Conservation (phyloP, 2,329 filamentous ascomycete species). For the Plenodomus lindquistii region DNA sequence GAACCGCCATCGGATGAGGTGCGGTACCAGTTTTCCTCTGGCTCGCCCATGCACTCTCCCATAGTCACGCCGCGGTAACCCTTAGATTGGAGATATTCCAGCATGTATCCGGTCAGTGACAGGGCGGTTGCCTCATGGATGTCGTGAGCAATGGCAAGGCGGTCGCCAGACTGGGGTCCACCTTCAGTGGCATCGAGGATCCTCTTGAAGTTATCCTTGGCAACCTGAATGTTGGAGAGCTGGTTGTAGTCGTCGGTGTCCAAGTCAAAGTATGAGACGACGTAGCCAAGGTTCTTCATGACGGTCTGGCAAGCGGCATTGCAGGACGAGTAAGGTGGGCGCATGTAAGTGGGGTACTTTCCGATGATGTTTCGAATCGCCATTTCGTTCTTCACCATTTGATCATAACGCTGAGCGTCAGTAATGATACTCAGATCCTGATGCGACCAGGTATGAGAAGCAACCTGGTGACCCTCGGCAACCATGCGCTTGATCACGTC, state of each 20-base stretch:
- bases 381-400: slow-evolving; percentile 60
- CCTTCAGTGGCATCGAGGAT: slow-evolving; percentile 27
- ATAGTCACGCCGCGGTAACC: slow-evolving; percentile 52
- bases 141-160: slow-evolving; percentile 59
- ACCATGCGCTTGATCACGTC: slow-evolving; percentile 60
- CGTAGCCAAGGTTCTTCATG: slow-evolving; percentile 56
- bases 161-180: slow-evolving; percentile 32
- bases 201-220: slow-evolving; percentile 47
- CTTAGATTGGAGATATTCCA: slow-evolving; percentile 43
- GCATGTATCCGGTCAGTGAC: slow-evolving; percentile 50
- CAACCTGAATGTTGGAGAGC: slow-evolving; percentile 39
- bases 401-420: slow-evolving; percentile 50
- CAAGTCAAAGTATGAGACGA: slow-evolving; percentile 63
- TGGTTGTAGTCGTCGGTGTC: slow-evolving; percentile 56
- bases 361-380: slow-evolving; percentile 59
- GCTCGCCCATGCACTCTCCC: slow-evolving; percentile 55
- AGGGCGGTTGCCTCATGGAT: slow-evolving; percentile 52
- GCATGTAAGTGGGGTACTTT: slow-evolving; percentile 56
- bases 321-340: slow-evolving; percentile 54
- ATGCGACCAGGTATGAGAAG: slow-evolving; percentile 61
- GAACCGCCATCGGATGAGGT: slow-evolving; percentile 34
- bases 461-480: slow-evolving; percentile 63
- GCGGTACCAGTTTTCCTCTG: slow-evolving; percentile 55
- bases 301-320: slow-evolving; percentile 43
- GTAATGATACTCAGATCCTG: slow-evolving; percentile 52